These are phyloP conservation scores for Fusarium armeniacum DNA, from an alignment of 2,329 filamentous ascomycete species.

Conservation along the genomic window DNA sequence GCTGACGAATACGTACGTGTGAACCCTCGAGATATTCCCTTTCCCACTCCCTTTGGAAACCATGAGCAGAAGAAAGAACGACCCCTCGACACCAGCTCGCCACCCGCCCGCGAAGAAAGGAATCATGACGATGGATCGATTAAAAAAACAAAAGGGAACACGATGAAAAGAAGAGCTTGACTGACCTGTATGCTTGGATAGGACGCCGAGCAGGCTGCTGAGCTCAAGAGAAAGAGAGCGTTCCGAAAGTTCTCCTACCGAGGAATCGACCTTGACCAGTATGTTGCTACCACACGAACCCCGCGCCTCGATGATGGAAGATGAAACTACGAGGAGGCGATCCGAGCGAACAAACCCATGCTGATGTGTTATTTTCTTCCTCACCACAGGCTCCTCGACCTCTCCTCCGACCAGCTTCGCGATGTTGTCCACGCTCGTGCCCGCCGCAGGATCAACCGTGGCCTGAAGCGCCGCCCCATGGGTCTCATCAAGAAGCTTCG, in stretches of 20 bases:
- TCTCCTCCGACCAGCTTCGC: slow-evolving; percentile 97
- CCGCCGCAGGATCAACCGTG: slow-evolving; percentile 98
- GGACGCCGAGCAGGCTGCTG: slow-evolving; percentile 98
- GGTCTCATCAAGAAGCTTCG: slow-evolving; percentile 99
- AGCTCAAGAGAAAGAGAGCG: slow-evolving; percentile 99
- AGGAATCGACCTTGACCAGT: slow-evolving; percentile 99
- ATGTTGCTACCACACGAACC: slow-evolving; percentile 62
- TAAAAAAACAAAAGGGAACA: background rate
- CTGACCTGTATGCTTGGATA: slow-evolving; percentile 60
- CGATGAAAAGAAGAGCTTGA: slow-evolving; percentile 33
- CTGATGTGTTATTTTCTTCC: slow-evolving; percentile 42
- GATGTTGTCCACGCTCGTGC: slow-evolving; percentile 99
- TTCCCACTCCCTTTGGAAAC: background rate
- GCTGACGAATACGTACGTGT: slow-evolving; percentile 91
- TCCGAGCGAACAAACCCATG: slow-evolving; percentile 24
- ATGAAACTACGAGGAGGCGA: slow-evolving; percentile 22
- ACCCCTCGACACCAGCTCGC: slow-evolving; percentile 38
- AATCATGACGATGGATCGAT: slow-evolving; percentile 17
- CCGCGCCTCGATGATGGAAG: slow-evolving; percentile 49
- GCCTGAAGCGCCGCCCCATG: slow-evolving; percentile 99
- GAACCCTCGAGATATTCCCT: slow-evolving; percentile 40
- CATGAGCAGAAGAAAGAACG: slow-evolving; percentile 23
- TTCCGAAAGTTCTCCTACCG: slow-evolving; percentile 99
- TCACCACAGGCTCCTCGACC: slow-evolving; percentile 88
- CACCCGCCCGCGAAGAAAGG: background rate